Evolutionary conservation across 1,284 basidiomycete genomes (phyloP), one percentile per base, ranked within the genome.

Genomic region (Tilletia walkeri): DNA sequence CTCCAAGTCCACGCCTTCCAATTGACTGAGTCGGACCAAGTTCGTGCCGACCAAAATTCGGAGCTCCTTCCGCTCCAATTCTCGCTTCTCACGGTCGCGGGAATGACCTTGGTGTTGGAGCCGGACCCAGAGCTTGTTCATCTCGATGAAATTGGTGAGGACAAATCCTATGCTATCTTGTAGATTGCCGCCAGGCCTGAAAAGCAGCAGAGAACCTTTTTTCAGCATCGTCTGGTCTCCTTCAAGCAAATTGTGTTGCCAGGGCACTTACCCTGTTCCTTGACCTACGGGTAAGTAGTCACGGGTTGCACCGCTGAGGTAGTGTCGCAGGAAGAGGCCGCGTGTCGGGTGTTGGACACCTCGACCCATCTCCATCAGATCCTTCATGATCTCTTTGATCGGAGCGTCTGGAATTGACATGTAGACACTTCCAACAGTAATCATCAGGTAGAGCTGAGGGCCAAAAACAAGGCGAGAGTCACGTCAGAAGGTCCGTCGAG

Each of bases 111-210:
- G 82, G 67, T 83, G 82, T 72, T 83, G 82, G 39, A 82, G 77
- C 39, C 82, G 74, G 39, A 83, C 82, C 82, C 82, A 83, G 39
- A 83, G 78, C 76, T 82, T 82, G 76, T 83, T 83, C 82, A 83
- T 83, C 72, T 83, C 82, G 72, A 83, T 80, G 66, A 83, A 82
- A 68, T 83, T 83, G 70, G 80, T 79, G 49, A 83, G 77, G 45
- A 83, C 78, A 59, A 83, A 83, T 67, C 79, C 78, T 67, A 83
- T 82, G 70, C 76, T 78, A 73, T 83, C 82, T 65, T 78, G 76
- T 14, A 83, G 74, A 45, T 79, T 78, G 53, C 82, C 82, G 20
- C 75, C 74, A 2, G 80, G 78, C 4, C 59, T 63, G 59, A 38
- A 9, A 7, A 10, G 7, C 4, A 61, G 56, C 20, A 61, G 36